Evolutionary conservation across 2,329 filamentous ascomycete genomes (phyloP).

Genomic region (Gnomoniopsis smithogilvyi): DNA sequence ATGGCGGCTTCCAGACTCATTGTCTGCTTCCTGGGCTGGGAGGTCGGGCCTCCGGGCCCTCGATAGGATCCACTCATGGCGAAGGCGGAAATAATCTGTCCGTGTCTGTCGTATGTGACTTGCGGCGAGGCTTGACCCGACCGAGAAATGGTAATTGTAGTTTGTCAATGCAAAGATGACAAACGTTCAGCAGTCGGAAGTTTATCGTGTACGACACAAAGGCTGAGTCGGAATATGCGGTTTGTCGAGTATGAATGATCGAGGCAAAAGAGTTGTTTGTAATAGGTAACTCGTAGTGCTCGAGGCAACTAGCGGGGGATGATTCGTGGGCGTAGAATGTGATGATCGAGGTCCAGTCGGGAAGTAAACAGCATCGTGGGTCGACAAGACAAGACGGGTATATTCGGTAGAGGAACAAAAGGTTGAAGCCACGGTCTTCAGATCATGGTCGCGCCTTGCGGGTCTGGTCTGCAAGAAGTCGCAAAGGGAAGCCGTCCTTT

Average conservation of each 20-base stretch:
- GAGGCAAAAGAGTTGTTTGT: background rate
- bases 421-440: conserved; percentile 12
- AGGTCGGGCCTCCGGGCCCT: background rate
- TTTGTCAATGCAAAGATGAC: background rate
- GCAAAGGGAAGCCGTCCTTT: too few species aligned
- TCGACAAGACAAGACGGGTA: background rate
- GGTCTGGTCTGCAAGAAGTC: background rate
- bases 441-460: conserved; percentile 20
- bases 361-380: conserved; percentile 26
- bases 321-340: conserved; percentile 22
- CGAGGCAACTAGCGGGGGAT: conserved; percentile 24
- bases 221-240: background rate
- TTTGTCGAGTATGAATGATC: background rate
- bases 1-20: conserved; percentile 77
- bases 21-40: conserved; percentile 28
- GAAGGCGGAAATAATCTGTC: background rate
- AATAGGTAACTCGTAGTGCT: background rate
- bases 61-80: conserved; percentile 23
- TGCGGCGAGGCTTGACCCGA: background rate
- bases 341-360: conserved; percentile 19
- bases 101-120: background rate
- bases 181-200: too few species aligned
- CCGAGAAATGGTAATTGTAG: background rate
- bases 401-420: background rate
- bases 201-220: too few species aligned